Evolutionary conservation across 257 asterid genomes (phyloP), one percentile per base, ranked within the genome.

Genomic region (Solanum ossicruentum): DNA sequence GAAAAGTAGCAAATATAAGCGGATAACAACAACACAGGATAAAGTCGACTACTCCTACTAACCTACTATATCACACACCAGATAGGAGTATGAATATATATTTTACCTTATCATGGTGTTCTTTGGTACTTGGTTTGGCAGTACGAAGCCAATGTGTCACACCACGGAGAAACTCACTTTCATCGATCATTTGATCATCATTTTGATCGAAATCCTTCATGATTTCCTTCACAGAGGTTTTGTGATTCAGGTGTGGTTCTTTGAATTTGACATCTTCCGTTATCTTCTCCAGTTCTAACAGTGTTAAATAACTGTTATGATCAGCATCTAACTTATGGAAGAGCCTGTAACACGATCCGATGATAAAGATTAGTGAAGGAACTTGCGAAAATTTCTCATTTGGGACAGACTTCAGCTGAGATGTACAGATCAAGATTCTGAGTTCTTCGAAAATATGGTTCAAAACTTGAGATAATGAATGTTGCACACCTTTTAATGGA

Each of bases 161-260:
- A 57, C 93, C 93, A 43, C 82, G 26, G 7, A 85, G 73, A 63
- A 92, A 92, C 52, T 91, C 95, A 57, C 45, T 85, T 36, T 86
- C 84, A 12, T 85, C 87, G 2, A 92, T 85, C 51, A 28, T 54
- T 71, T 16, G 28, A 41, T 92, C 88, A 17, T 87, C 84, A 49
- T 86, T 86, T 32, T 45, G 56, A 47, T 92, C 93, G 2, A 90
- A 90, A 32, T 88, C 91, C 43, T 69, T 73, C 61, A 89, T 61
- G 83, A 92, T 84, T 79, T 87, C 90, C 15, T 86, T 52, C 71
- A 84, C 89, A 75, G 61, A 75, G 45, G 43, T 17, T 75, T 75
- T 8, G 2, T 23, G 82, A 23, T 49, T 10, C 20, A 15, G 13
- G 41, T 5, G 43, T 65, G 88, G 86, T 78, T 78, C 87, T n/a